These are phyloP conservation scores for Uncinocarpus reesii DNA, from an alignment of 2,329 filamentous ascomycete genomes.

Conservation along the genomic window DNA sequence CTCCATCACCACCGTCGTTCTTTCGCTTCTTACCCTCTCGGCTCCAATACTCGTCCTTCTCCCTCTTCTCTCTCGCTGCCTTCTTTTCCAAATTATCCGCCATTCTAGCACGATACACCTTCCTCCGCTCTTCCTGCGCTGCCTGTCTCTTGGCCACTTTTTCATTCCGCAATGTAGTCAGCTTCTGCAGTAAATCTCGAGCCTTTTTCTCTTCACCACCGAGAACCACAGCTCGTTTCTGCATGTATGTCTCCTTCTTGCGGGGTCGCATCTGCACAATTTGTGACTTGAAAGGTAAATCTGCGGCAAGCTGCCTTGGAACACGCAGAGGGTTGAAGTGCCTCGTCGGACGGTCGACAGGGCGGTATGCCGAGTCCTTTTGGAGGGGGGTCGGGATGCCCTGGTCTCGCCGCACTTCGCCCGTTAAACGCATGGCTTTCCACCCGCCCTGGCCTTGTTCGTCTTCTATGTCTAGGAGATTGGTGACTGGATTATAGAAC, in stretches of 20 bases:
- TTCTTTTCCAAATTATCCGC: slow-evolving; percentile 76
- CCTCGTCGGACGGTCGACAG: slow-evolving; percentile 48
- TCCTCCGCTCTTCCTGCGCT: slow-evolving; percentile 80
- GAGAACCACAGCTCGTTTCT: slow-evolving; percentile 86
- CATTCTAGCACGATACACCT: slow-evolving; percentile 71
- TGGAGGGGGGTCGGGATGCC: slow-evolving; percentile 65
- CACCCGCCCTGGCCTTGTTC: slow-evolving; percentile 43
- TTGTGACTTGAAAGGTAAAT: slow-evolving; percentile 86
- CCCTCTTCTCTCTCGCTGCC: slow-evolving; percentile 73
- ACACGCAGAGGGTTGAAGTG: slow-evolving; percentile 61
- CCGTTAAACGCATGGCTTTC: slow-evolving; percentile 88
- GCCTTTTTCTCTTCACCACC: slow-evolving; percentile 82
- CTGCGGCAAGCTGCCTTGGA: slow-evolving; percentile 51
- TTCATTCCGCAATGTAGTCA: slow-evolving; percentile 82
- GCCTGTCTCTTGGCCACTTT: slow-evolving; percentile 70
- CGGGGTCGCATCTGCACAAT: slow-evolving; percentile 72
- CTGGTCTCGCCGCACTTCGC: slow-evolving; percentile 72
- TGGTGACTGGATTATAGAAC: slow-evolving; percentile 94
- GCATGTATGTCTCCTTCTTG: slow-evolving; percentile 74
- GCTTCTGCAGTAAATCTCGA: slow-evolving; percentile 80
- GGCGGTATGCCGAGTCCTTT: slow-evolving; percentile 76
- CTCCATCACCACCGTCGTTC: slow-evolving; percentile 44
- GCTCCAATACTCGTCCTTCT: slow-evolving; percentile 86
- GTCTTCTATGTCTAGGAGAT: slow-evolving; percentile 58
- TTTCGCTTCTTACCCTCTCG: slow-evolving; percentile 75